Conservation (phyloP, 202 grass and related monocot species). For the Brachypodium distachyon region DNA sequence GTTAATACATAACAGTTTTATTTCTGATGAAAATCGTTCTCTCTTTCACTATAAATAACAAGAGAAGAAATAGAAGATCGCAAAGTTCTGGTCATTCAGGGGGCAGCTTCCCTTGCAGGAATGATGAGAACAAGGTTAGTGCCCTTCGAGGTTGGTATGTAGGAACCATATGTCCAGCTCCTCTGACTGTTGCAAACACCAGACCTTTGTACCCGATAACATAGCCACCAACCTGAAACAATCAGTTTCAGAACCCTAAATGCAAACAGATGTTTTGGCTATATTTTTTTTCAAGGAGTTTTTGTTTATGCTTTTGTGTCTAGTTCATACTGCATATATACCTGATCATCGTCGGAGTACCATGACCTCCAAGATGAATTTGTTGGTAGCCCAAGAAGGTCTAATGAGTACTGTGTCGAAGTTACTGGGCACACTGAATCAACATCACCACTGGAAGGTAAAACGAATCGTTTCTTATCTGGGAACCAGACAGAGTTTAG, state of each 20-base stretch:
- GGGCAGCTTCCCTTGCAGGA: slow-evolving; percentile 42
- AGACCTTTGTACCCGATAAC: slow-evolving; percentile 36
- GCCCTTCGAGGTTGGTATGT: slow-evolving; percentile 45
- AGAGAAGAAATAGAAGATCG: neutral
- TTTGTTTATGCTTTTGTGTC: neutral
- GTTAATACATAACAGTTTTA: neutral
- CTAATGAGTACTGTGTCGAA: slow-evolving; percentile 38
- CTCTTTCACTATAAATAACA: slow-evolving; percentile 5
- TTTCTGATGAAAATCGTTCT: neutral
- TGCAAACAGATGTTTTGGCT: neutral
- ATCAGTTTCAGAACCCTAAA: slow-evolving; percentile 5
- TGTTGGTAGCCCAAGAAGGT: slow-evolving; percentile 22
- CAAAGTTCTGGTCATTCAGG: slow-evolving; percentile 24
- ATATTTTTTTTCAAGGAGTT: no score
- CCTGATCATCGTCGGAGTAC: slow-evolving; percentile 35
- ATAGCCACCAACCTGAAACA: slow-evolving; percentile 49
- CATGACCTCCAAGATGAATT: slow-evolving; percentile 25
- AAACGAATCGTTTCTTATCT: neutral
- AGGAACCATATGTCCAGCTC: slow-evolving; percentile 48
- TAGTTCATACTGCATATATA: slow-evolving; percentile 13
- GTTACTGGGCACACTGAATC: slow-evolving; percentile 41
- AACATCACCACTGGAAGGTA: slow-evolving; percentile 41
- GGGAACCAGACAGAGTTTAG: neutral
- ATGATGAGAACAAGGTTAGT: slow-evolving; percentile 40
- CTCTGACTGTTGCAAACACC: slow-evolving; percentile 44